Evolutionary conservation across 2,329 filamentous ascomycete species (phyloP).

Genomic region (Ceratocystis cubensis): DNA sequence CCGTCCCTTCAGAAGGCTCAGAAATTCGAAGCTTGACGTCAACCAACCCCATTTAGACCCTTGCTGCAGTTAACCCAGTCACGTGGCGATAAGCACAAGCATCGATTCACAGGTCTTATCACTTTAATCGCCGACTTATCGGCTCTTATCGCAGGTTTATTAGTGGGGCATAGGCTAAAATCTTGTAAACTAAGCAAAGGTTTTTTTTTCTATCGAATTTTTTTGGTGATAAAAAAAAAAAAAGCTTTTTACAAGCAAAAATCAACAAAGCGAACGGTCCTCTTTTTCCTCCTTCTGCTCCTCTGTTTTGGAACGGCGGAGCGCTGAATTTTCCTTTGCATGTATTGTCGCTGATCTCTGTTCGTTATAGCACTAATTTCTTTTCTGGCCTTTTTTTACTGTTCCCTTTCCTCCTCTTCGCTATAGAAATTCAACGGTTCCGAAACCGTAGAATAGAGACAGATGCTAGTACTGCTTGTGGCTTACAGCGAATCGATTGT

Average conservation of each 20-base stretch:
- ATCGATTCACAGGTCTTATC: constrained; percentile 7
- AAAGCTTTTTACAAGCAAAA: constrained; percentile 1
- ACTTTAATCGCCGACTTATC: not conserved
- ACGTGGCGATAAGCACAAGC: not conserved
- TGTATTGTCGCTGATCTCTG: not conserved
- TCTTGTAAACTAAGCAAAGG: not conserved
- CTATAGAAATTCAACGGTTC: not conserved
- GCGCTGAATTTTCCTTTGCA: not conserved
- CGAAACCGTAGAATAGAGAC: constrained; percentile 2
- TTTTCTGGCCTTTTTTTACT: too few relatives aligned
- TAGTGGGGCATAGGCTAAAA: constrained; percentile 1
- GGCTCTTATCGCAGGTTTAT: not conserved
- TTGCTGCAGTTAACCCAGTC: not conserved
- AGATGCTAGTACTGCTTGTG: constrained; percentile 11
- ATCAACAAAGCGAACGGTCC: not conserved
- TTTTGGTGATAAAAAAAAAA: constrained; percentile 1
- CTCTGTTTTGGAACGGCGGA: not conserved
- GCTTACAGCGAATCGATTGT: constrained; percentile 5
- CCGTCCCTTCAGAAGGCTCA: not conserved
- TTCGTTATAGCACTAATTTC: not conserved
- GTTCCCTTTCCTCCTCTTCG: not conserved
- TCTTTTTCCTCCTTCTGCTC: not conserved
- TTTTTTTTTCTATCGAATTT: not conserved
- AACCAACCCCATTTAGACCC: constrained; percentile 11
- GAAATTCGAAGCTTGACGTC: constrained; percentile 14